Evolutionary conservation across 208 protist species (phyloP), one percentile per base, ranked within the genome.

Genomic region (Trypanosoma scelopori): DNA sequence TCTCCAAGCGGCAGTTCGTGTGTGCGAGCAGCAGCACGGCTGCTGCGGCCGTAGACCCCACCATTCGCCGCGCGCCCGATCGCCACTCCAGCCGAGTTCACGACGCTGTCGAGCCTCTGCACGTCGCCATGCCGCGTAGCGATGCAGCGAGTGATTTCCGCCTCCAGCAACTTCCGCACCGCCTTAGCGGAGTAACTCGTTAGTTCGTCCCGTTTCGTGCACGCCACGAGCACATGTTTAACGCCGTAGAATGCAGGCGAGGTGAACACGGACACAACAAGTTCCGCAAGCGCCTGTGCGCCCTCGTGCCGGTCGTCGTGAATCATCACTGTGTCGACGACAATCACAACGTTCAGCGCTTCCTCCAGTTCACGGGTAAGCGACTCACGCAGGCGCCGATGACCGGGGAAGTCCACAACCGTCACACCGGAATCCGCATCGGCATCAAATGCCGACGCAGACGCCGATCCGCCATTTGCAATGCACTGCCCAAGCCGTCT

Each of bases 111-210:
- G 46, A 95, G 66, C 23, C 74, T 68, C 12, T 75, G 81, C 41
- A 93, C 60, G 4, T 81, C 77, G 35, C 84, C 82, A 22, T 70
- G 66, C 6, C 78, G 76, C 5, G 89, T 81, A 30, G 53, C 58
- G 41, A 92, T 50, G 47, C 62, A 76, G 39, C 60, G 59, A 23
- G 73, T 81, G 60, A 94, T 83, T 25, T 82, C 83, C 45, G 55
- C 60, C 70, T 94, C 89, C 16, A 96, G 68, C 43, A 96, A 50
- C 65, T 82, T 85, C 5, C 75, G 74, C 55, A 93, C 81, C 41
- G 87, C 81, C 55, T 82, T 85, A n/a, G 82, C 39, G 32, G 83
- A 74, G 74, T 92, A 96, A 69, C 84, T 91, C 35, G 86, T 92
- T 3, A 91, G 39, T 59, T 92, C 87, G 53, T 96, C 90, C 1